phyloP scores from a whole-genome alignment of 257 asterid species.

The Solanum chiquidenum region DNA sequence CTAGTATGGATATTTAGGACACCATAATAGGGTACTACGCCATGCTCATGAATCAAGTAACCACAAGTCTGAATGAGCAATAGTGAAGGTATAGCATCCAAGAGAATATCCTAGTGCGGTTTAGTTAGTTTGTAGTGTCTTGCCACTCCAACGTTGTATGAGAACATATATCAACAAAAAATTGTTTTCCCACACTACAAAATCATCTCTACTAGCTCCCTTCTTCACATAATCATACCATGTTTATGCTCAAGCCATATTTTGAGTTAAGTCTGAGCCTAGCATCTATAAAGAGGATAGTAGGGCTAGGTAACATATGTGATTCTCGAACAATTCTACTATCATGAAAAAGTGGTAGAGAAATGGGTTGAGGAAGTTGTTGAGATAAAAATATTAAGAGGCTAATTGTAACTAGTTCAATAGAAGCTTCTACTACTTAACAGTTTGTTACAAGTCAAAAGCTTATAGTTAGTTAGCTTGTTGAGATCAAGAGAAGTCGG shows the following conservation, averaged over 20 bases:
- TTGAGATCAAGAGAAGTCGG: background rate
- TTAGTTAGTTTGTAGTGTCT: background rate
- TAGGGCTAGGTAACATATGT: background rate
- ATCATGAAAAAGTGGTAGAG: background rate
- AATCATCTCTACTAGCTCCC: background rate
- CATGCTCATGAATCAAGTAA: background rate
- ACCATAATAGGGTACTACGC: background rate
- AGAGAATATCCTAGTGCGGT: background rate
- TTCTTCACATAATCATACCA: background rate
- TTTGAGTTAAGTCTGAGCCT: background rate
- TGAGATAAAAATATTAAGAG: background rate
- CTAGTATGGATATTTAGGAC: background rate
- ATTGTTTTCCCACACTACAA: background rate
- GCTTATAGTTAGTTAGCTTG: background rate
- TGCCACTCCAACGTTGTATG: background rate
- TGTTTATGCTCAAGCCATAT: background rate
- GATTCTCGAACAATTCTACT: background rate
- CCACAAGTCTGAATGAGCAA: background rate
- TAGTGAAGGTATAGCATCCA: background rate
- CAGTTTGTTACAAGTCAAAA: background rate
- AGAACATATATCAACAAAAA: background rate
- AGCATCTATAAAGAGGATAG: background rate
- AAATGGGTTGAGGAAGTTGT: background rate
- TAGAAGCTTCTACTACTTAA: background rate
- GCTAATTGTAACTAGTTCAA: background rate